Percentiles rank a stretch among this genome's conserved stretches.
Conservation (phyloP, 352 stramenopile species). For the Pythium aquatile region DNA sequence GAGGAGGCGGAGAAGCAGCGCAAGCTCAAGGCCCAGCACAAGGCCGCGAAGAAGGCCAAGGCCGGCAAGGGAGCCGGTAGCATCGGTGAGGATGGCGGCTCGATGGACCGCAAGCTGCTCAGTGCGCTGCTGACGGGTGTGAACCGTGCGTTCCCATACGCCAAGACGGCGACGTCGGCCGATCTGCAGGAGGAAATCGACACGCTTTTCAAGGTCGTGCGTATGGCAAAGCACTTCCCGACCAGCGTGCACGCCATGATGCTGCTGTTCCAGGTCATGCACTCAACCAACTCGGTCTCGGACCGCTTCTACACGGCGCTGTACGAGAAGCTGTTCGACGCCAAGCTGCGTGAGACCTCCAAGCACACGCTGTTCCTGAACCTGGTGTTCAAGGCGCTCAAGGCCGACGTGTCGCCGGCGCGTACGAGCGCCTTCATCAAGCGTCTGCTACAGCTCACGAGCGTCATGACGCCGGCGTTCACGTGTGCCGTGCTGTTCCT, state of each 20-base stretch:
- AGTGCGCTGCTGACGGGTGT: conserved; percentile 96
- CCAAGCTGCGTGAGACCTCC: conserved; percentile 88
- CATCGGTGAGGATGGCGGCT: conserved; percentile 29
- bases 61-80: conserved; percentile 32
- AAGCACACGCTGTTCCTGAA: conserved; percentile 98
- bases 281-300: conserved; percentile 83
- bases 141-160: conserved; percentile 98
- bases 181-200: conserved; percentile 78
- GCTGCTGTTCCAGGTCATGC: conserved; percentile 93
- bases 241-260: conserved; percentile 97
- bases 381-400: conserved; percentile 97
- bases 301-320: conserved; percentile 97
- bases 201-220: conserved; percentile 79
- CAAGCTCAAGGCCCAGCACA: conserved; percentile 45
- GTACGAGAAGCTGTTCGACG: conserved; percentile 94
- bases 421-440: conserved; percentile 94
- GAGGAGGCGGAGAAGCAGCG: conserved; percentile 44
- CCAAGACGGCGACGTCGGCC: conserved; percentile 56
- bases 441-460: conserved; percentile 86
- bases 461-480: conserved; percentile 84
- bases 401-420: conserved; percentile 87
- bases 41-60: conserved; percentile 41
- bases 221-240: conserved; percentile 77
- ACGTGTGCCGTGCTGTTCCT: conserved; percentile 94
- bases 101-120: conserved; percentile 94